These are phyloP conservation scores for Leccinellum albellum DNA, from an alignment of 768 basidiomycete species.

Conservation along the genomic window DNA sequence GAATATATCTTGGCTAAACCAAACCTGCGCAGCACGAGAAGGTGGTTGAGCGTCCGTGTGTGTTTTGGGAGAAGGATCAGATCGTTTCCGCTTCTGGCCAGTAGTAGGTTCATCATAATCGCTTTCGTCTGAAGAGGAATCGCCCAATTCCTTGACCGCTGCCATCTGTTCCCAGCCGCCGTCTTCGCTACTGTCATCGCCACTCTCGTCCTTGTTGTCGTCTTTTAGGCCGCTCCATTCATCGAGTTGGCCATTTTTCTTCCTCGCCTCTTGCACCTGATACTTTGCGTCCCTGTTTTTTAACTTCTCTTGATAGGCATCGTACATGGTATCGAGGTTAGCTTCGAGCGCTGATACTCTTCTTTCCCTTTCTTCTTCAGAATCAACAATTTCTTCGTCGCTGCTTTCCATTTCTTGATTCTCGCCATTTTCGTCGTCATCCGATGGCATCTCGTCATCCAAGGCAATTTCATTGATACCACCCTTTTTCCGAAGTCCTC, in stretches of 20 bases:
- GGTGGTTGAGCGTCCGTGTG: constrained; percentile 30
- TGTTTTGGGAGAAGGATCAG: constrained; percentile 36
- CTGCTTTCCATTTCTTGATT: constrained; percentile 25
- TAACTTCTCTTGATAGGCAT: constrained; percentile 76
- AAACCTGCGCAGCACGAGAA: constrained; percentile 70
- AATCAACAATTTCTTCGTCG: constrained; percentile 47
- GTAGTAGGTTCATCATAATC: constrained; percentile 34
- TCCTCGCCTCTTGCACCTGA: constrained; percentile 74
- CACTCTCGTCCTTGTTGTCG: constrained; percentile 37
- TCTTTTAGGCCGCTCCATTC: constrained; percentile 76
- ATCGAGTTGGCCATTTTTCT: constrained; percentile 68
- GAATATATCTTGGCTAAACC: constrained; percentile 96
- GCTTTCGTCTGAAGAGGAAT: constrained; percentile 52
- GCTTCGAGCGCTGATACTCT: constrained; percentile 66
- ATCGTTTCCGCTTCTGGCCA: constrained; percentile 42
- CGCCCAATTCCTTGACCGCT: constrained; percentile 46
- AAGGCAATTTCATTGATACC: constrained; percentile 36
- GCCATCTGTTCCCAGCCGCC: constrained; percentile 75
- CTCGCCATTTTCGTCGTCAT: constrained; percentile 37
- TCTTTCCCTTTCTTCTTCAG: constrained; percentile 67
- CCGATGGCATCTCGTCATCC: constrained; percentile 42
- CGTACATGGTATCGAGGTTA: constrained; percentile 88
- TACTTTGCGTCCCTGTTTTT: constrained; percentile 84
- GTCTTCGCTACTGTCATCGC: constrained; percentile 37
- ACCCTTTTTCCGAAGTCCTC: constrained; percentile 38